Base-by-base conservation (phyloP, 176 grass and related monocot genomes). In the Eragrostis nindensis region DNA sequence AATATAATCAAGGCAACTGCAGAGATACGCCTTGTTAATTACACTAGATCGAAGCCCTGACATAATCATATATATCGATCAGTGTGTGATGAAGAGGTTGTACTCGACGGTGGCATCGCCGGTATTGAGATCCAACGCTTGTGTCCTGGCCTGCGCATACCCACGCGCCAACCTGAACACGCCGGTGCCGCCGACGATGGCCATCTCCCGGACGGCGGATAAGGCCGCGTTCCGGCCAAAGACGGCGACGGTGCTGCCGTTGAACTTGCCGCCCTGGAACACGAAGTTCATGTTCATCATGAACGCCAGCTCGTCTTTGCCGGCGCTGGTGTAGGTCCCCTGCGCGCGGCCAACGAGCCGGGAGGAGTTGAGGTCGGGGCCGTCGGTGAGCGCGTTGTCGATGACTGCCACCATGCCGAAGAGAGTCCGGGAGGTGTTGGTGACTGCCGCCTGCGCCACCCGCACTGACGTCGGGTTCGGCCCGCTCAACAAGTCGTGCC, bases 81-180 rank as follows among this genome's bases (percentile, higher is more conserved):
- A 79, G 68, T 85, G 83, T 12, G 13, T 73, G 81, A 94, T 84
- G 43, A 69, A 88, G 53, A 94, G 55, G 27, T 94, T 88, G 52
- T 94, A 94, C 89, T 94, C 82, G 49, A 94, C 89, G n/a, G 85
- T 85, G 62, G 89, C 89, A 50, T 94, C 86, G 7, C 92, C 86
- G 18, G 89, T 84, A 10, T 74, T 86, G 44, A 74, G 1, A 61
- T 84, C 60, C 0, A 86, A 0, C 7, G 79, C 73, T 57, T 84
- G 72, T 0, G 88, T 91, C 75, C 50, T 36, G 4, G 79, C 79
- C 74, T 91, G 86, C 9, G 77, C 89, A n/a, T 91, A 94, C 9
- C 92, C 88, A 5, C 79, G 10, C 0, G 92, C 86, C 67, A 75
- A 57, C 79, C 84, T 5, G 72, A 94, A 94, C 13, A 74, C 45